phyloP scores from a whole-genome alignment of 768 basidiomycete genomes.

The Russula sp. region DNA sequence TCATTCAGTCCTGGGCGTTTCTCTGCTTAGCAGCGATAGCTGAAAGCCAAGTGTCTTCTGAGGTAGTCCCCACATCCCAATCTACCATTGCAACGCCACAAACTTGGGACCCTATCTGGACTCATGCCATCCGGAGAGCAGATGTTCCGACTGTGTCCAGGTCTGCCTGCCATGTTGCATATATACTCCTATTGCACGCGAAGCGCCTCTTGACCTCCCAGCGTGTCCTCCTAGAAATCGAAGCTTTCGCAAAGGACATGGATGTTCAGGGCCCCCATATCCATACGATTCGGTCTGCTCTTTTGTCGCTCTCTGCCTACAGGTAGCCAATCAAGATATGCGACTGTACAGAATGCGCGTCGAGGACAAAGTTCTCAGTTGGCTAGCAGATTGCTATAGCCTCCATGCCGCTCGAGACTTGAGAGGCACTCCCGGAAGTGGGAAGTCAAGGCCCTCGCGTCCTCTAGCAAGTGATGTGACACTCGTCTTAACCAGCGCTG shows the following conservation, averaged over 20 bases:
- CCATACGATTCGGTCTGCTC: constrained; percentile 89
- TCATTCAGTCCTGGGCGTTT: constrained; percentile 82
- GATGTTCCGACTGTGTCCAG: constrained; percentile 68
- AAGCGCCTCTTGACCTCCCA: constrained; percentile 50
- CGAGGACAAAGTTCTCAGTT: constrained; percentile 81
- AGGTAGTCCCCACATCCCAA: constrained; percentile 11
- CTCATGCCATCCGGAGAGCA: constrained; percentile 71
- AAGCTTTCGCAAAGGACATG: constrained; percentile 74
- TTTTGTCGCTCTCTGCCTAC: constrained; percentile 69
- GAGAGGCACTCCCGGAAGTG: constrained; percentile 40
- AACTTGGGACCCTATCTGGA: constrained; percentile 78
- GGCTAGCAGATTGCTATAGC: constrained; percentile 76
- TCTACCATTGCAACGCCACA: constrained; percentile 18
- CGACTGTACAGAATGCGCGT: constrained; percentile 79
- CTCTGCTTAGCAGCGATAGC: constrained; percentile 75
- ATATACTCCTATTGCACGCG: constrained; percentile 49
- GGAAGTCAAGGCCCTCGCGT: constrained; percentile 46
- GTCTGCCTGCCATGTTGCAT: constrained; percentile 71
- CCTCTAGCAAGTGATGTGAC: constrained; percentile 61
- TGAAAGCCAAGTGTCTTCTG: constrained; percentile 24
- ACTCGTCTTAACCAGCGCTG: constrained; percentile 63
- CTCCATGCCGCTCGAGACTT: constrained; percentile 39
- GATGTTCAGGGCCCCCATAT: constrained; percentile 87
- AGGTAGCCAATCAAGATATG: constrained; percentile 74
- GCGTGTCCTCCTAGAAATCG: constrained; percentile 68